These are phyloP conservation scores for Ceratobasidium sp. DNA, from an alignment of 1,284 basidiomycete species.

Conservation along the genomic window DNA sequence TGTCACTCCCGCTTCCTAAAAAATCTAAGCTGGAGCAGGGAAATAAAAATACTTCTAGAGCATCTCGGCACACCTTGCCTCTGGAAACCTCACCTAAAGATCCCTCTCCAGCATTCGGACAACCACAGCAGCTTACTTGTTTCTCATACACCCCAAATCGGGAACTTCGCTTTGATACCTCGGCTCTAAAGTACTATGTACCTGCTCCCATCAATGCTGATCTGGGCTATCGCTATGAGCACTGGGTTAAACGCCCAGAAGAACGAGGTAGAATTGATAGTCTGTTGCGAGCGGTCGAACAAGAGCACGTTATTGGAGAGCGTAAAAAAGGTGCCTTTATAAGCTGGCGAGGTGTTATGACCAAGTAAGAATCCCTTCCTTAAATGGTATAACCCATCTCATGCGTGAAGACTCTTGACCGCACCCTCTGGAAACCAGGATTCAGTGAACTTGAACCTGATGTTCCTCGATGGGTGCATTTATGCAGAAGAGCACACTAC, in stretches of 20 bases:
- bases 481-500: slow-evolving; percentile 83
- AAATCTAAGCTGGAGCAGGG: not conserved
- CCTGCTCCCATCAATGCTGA: slow-evolving; percentile 67
- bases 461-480: slow-evolving; percentile 74
- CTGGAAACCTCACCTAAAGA: slow-evolving; percentile 6
- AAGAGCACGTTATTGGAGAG: slow-evolving; percentile 53
- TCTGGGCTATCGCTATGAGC: slow-evolving; percentile 56
- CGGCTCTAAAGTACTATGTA: slow-evolving; percentile 70
- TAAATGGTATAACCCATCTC: slow-evolving; percentile 38
- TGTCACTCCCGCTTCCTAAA: not conserved
- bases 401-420: slow-evolving; percentile 65
- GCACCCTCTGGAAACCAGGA: slow-evolving; percentile 82
- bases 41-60: too few species aligned
- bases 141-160: slow-evolving; percentile 62
- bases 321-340: slow-evolving; percentile 59
- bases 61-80: slow-evolving; percentile 1
- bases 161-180: slow-evolving; percentile 54
- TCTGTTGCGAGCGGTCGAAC: slow-evolving; percentile 62
- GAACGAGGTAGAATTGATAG: slow-evolving; percentile 67
- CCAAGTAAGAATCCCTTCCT: slow-evolving; percentile 66
- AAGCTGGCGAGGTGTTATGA: slow-evolving; percentile 89
- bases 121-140: slow-evolving; percentile 65
- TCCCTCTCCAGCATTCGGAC: slow-evolving; percentile 60
- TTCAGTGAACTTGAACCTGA: slow-evolving; percentile 82
- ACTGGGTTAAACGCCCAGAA: slow-evolving; percentile 71